Conservation (phyloP, 768 basidiomycete genomes). For the Rhodotorula toruloides region DNA sequence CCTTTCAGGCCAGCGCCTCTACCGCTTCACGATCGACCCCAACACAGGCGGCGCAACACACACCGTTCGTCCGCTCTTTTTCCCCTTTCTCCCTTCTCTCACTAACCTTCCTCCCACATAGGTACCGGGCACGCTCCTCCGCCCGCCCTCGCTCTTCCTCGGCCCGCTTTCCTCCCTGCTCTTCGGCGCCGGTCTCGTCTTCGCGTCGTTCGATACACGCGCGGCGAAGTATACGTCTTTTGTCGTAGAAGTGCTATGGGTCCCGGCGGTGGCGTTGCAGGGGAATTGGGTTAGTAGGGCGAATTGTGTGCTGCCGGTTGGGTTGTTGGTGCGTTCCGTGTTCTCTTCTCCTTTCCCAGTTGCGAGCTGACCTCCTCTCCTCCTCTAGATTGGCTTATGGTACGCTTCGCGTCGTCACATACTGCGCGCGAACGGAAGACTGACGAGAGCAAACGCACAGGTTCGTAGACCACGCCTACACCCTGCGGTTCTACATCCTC, state of each 20-base stretch:
- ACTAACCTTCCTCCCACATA: not conserved
- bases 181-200: conserved; percentile 1
- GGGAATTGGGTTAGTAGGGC: not conserved
- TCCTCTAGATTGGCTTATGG: not conserved
- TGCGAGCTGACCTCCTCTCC: not conserved
- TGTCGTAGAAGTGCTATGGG: conserved; percentile 5
- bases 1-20: conserved; percentile 2
- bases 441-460: not conserved
- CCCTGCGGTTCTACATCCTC: conserved; percentile 7
- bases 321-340: not conserved
- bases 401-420: not conserved
- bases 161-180: conserved; percentile 1
- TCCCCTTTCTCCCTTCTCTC: not conserved
- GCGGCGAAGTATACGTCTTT: conserved; percentile 15
- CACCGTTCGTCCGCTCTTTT: conserved; percentile 2
- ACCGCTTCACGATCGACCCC: conserved; percentile 12
- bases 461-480: conserved; percentile 3
- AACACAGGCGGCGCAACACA: conserved; percentile 13
- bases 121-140: not conserved
- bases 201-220: conserved; percentile 6
- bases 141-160: not conserved
- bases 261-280: conserved; percentile 9
- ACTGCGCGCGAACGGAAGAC: too few relatives aligned
- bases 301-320: not conserved
- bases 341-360: too few relatives aligned